Evolutionary conservation across 192 early-diverging fungal species (phyloP), one percentile per base, ranked within the genome.

Genomic region (Polychytrium aggregatum): DNA sequence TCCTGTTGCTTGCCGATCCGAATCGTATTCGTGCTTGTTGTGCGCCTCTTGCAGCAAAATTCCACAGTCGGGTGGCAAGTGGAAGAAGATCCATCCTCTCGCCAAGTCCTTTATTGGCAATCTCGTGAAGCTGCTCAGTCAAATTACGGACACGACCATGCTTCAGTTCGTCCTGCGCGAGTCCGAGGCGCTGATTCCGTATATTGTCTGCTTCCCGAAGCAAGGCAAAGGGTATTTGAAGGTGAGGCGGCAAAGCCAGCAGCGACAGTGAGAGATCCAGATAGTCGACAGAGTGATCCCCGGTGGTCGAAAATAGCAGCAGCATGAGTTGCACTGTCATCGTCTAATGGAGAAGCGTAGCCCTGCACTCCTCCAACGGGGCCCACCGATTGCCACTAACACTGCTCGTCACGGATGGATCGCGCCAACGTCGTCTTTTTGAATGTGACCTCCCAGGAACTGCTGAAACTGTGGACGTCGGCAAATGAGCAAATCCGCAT

Each of bases 121-220:
- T 43, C 52, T 87, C 1, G 50, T 92, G 17, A 71, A 81, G 62
- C 65, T 97, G 47, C 59, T 93, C 48, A 74, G 71, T 52, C 78
- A 85, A 50, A 78, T 92, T 67, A 87, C 92, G 36, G 88, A 92
- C 44, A 47, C 78, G 33, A 76, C 76, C 39, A 89, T 96, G 82
- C 68, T 87, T 33, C 80, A 82, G 55, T 87, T 89, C 60, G 67
- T 90, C 20, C 61, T 95, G 37, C 80, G 85, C 46, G 83, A 94
- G 58, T 79, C 82, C 13, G 84, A 90, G 59, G 74, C 79, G 40
- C 61, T 68, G 39, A 72, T 80, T 24, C 66, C 68, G 21, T 93
- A 90, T 62, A 84, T 87, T 63, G 79, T 71, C 18, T 86, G 84
- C 44, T 90, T 92, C 63, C 76, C 78, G 21, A 84, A 83, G 56